Base-by-base conservation (phyloP, 2,329 filamentous ascomycete genomes). In the Alternaria brassicae region DNA sequence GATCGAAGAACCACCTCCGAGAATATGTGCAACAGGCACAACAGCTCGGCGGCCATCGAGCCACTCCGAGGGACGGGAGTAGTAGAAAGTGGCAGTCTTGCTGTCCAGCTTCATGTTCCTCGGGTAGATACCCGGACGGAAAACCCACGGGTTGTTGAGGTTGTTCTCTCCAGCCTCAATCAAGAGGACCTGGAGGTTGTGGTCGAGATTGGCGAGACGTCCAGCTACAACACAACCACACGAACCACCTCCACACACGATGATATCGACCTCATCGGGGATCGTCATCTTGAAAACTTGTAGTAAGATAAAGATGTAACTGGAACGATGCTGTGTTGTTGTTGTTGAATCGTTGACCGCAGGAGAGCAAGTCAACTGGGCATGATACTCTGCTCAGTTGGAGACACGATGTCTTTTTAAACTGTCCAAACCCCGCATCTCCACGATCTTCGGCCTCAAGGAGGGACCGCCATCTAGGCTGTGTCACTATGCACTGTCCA, bases 41-140 rank as follows among this genome's bases (percentile, higher is more conserved):
- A 92, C 84, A 21, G 90, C 90, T 71, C 87, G 86, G 44, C 90
- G 84, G 15, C 90, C 90, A 66, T 84, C 85, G 25, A 93, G 86
- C 82, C 86, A 90, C 77, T 90, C 86, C 0, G 89, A 91, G 15
- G 90, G 89, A 39, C 88, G 84, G 47, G 90, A 92, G 77, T 93
- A 87, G 74, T 93, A 94, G 78, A 93, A 93, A 0, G 89, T 90
- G 32, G 91, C 90, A 30, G 89, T 92, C 83, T 91, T 92, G 68
- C 89, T 92, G 83, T 92, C 89, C 60, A 91, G 75, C 78, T 91
- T 88, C 89, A 91, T 92, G 80, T 92, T 92, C 44, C 83, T 81
- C n/a, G 90, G 90, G 78, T 89, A 92, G 75, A 92, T 89, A 54
- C 88, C 90, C 3, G 89, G 90, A 6, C 89, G 86, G 79, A 85